Conservation (phyloP, 1,284 basidiomycete genomes). For the Papiliotrema terrestris region DNA sequence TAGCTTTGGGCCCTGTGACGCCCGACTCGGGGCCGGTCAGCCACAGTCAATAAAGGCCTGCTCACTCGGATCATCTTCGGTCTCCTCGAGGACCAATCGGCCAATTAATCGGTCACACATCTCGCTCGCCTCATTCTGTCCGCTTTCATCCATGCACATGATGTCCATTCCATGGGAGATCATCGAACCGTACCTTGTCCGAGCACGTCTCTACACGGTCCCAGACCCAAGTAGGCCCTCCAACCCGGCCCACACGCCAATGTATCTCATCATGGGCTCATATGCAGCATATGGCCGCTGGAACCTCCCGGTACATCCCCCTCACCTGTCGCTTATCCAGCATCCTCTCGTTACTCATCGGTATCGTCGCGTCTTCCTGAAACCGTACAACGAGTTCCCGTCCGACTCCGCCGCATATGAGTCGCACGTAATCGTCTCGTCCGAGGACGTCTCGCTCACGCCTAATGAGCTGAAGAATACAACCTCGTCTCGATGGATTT, state of each 20-base stretch:
- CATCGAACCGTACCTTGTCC: conserved; percentile 39
- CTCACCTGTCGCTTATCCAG: conserved; percentile 33
- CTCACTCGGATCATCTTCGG: too few relatives aligned
- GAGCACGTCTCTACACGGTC: conserved; percentile 30
- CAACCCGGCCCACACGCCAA: not conserved
- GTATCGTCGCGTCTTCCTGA: conserved; percentile 45
- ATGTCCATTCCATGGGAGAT: conserved; percentile 31
- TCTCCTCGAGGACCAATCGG: too few relatives aligned
- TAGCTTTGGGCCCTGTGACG: too few relatives aligned
- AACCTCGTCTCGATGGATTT: conserved; percentile 43
- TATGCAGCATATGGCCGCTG: conserved; percentile 45
- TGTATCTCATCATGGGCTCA: not conserved
- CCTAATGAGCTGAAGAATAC: conserved; percentile 32
- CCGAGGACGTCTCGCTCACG: conserved; percentile 43
- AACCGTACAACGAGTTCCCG: conserved; percentile 24
- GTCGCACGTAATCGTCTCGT: conserved; percentile 37
- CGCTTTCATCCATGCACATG: too few relatives aligned
- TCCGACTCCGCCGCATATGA: conserved; percentile 34
- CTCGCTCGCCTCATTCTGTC: too few relatives aligned
- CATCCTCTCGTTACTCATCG: conserved; percentile 31
- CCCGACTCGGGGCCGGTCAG: too few relatives aligned
- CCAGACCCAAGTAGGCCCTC: conserved; percentile 42
- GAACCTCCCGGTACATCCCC: conserved; percentile 35
- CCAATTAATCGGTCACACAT: too few relatives aligned
- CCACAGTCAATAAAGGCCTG: too few relatives aligned